These are phyloP conservation scores for Agaricus subrufescens DNA, from an alignment of 768 basidiomycete species.

Conservation along the genomic window DNA sequence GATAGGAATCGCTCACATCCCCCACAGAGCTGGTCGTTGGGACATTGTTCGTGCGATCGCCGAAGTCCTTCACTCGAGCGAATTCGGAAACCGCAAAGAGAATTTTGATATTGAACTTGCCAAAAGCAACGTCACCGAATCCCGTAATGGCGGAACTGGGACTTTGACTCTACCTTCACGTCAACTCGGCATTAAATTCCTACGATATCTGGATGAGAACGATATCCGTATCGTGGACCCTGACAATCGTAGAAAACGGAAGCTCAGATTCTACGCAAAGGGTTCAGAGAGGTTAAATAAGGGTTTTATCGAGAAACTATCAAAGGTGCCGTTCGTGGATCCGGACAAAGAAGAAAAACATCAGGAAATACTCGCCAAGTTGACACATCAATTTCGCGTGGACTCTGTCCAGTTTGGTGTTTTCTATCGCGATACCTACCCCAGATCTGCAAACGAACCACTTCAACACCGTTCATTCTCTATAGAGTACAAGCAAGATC, in stretches of 20 bases:
- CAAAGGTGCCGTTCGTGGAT: slow-evolving; percentile 51
- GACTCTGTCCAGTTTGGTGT: slow-evolving; percentile 65
- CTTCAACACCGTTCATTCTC: slow-evolving; percentile 53
- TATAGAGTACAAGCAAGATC: slow-evolving; percentile 62
- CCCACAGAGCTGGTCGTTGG: slow-evolving; percentile 42
- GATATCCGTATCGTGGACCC: slow-evolving; percentile 36
- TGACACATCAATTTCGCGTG: slow-evolving; percentile 49
- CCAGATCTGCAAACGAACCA: slow-evolving; percentile 19
- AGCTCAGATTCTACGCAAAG: slow-evolving; percentile 30
- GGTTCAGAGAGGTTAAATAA: slow-evolving; percentile 10
- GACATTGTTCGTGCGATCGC: slow-evolving; percentile 55
- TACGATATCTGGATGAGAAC: slow-evolving; percentile 34
- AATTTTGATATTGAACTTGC: slow-evolving; percentile 65
- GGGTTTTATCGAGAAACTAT: slow-evolving; percentile 29
- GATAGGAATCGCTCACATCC: slow-evolving; percentile 31
- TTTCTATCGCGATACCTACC: slow-evolving; percentile 38
- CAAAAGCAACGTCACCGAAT: slow-evolving; percentile 38
- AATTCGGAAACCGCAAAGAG: slow-evolving; percentile 38
- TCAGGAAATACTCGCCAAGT: slow-evolving; percentile 33
- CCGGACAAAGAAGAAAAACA: slow-evolving; percentile 52
- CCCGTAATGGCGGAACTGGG: slow-evolving; percentile 54
- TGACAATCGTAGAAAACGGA: slow-evolving; percentile 17
- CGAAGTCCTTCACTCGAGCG: slow-evolving; percentile 49
- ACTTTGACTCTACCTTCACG: slow-evolving; percentile 32
- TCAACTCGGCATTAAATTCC: slow-evolving; percentile 39